Evolutionary conservation across 805 yeast species (phyloP), one percentile per base, ranked within the genome.

Genomic region (Cyberlindnera veronae): DNA sequence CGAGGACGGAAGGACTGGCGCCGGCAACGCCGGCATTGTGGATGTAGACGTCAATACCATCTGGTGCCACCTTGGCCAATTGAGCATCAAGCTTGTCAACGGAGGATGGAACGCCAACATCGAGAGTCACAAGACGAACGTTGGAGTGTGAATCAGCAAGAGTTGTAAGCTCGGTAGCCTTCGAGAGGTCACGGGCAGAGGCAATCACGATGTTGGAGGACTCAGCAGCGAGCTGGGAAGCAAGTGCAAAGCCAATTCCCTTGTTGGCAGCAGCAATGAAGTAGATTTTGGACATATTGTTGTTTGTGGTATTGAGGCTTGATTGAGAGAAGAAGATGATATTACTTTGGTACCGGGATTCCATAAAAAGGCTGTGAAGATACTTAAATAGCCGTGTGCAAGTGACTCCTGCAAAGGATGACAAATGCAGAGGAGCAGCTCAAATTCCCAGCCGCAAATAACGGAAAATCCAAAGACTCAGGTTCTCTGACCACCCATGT

Each of bases 21-120:
- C 15, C 24, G 12, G 26, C 32, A 20, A 46, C 38, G 24, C 41
- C 53, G 19, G 41, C 58, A 43, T 32, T 50, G 36, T 38, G 43
- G 35, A 39, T 38, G 18, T 46, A 42, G 20, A 34, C 34, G 36
- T 49, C 51, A 27, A 49, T 46, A n/a, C 47, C 49, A 24, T 32
- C 33, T 5, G 40, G 17, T 3, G 44, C 45, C 20, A 28, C 17
- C 13, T 27, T 14, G 6, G 32, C 11, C 32, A 49, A 32, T 29
- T 49, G 50, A 2, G 30, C 23, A 26, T 32, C 29, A 26, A 48
- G 23, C 4, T 29, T 17, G 12, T 22, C 24, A 19, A 48, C 39
- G 4, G 52, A 49, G 3, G 29, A 39, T 16, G 39, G 26, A 13
- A 42, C 34, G 2, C 42, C 29, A 6, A 44, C 39, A 11, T 49